Evolutionary conservation across 768 basidiomycete genomes (phyloP).

Genomic region (Kwoniella sp.): DNA sequence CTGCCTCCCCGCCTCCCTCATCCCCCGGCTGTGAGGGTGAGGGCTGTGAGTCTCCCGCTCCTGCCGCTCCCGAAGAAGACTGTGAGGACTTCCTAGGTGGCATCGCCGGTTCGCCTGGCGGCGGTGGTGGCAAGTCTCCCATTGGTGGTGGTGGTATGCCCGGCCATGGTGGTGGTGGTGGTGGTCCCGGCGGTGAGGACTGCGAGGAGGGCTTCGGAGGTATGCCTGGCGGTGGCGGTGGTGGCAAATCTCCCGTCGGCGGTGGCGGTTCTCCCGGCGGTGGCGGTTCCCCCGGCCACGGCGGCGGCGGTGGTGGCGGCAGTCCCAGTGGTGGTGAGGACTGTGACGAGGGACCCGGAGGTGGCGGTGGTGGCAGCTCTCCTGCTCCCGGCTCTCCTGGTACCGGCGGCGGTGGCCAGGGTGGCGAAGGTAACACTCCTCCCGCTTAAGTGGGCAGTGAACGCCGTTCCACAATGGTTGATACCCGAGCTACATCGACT

Average conservation of each 20-base stretch:
- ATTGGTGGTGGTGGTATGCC: slow-evolving; percentile 4
- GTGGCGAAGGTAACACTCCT: neutral
- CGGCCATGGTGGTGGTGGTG: slow-evolving; percentile 11
- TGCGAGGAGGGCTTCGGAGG: slow-evolving; percentile 2
- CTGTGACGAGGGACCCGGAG: neutral
- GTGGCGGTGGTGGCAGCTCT: neutral
- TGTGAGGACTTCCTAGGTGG: neutral
- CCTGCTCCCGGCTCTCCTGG: too few species aligned
- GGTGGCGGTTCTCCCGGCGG: slow-evolving; percentile 1
- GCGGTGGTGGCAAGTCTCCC: slow-evolving; percentile 4
- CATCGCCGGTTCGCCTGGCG: neutral
- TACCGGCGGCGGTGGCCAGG: neutral
- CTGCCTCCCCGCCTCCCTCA: neutral
- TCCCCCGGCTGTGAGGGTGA: slow-evolving; percentile 6
- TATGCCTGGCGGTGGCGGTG: neutral
- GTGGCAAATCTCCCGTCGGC: neutral
- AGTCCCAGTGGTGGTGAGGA: neutral
- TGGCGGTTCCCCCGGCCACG: neutral
- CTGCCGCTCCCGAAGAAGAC: neutral
- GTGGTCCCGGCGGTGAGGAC: neutral
- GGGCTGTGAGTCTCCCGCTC: slow-evolving; percentile 2
- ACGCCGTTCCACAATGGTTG: too few species aligned
- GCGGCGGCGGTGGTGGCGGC: neutral
- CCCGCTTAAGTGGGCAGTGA: neutral
- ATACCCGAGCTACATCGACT: too few species aligned